Conservation (phyloP, 139 green algal species). For the Deuterostichococcus epilithicus region DNA sequence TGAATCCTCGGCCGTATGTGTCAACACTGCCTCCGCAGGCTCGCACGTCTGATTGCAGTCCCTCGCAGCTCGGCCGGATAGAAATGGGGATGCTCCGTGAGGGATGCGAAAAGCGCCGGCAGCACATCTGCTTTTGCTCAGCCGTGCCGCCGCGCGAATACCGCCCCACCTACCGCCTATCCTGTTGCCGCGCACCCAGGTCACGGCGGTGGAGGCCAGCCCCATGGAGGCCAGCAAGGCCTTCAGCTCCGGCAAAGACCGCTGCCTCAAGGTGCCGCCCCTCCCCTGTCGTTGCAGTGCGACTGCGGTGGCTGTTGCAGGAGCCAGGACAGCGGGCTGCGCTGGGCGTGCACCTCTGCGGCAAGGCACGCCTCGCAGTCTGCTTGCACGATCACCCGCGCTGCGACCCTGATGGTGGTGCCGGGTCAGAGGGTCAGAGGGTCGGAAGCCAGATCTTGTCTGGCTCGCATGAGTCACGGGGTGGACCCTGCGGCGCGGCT, state of each 20-base stretch:
- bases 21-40: slow-evolving; percentile 11
- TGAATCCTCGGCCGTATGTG: not conserved
- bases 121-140: not conserved
- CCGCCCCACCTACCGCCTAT: too few species aligned
- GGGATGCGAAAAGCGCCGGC: not conserved
- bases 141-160: slow-evolving; percentile 8
- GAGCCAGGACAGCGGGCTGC: too few species aligned
- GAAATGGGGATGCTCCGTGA: not conserved
- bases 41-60: slow-evolving; percentile 22
- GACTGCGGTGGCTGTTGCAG: too few species aligned
- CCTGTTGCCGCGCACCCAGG: not conserved
- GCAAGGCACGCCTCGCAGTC: too few species aligned
- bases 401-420: too few species aligned
- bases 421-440: too few species aligned
- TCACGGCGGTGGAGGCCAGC: slow-evolving; percentile 49
- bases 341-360: too few species aligned
- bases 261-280: slow-evolving; percentile 38
- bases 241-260: slow-evolving; percentile 52
- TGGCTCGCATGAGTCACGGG: too few species aligned
- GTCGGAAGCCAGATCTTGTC: too few species aligned
- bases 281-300: not conserved
- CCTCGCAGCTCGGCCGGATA: not conserved
- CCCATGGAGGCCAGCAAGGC: slow-evolving; percentile 45
- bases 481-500: too few species aligned
- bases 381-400: not conserved